These are phyloP conservation scores for Neopestalotiopsis rosae DNA, from an alignment of 2,329 filamentous ascomycete genomes.

Conservation along the genomic window DNA sequence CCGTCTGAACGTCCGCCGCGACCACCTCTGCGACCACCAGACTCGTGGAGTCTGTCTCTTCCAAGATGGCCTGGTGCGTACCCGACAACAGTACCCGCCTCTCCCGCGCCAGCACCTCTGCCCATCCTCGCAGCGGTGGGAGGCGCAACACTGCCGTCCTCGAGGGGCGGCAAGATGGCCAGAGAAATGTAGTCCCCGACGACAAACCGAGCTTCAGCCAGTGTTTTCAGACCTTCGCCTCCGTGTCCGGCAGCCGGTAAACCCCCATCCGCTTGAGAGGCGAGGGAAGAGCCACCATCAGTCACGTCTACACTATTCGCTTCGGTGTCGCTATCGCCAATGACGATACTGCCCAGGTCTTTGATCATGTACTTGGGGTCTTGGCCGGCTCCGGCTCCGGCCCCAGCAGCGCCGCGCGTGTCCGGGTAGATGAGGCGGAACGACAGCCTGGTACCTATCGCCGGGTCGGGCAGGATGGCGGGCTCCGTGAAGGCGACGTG, in stretches of 20 bases:
- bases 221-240: conserved; percentile 64
- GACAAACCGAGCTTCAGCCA: conserved; percentile 80
- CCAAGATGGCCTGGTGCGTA: conserved; percentile 22
- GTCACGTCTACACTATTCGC: too few relatives aligned
- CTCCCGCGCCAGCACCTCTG: conserved; percentile 44
- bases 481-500: conserved; percentile 73
- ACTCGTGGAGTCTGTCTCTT: conserved; percentile 6
- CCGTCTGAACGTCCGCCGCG: conserved; percentile 6
- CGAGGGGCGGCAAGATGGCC: conserved; percentile 76
- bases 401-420: conserved; percentile 31
- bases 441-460: conserved; percentile 81
- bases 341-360: conserved; percentile 81
- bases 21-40: not conserved
- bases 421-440: conserved; percentile 83
- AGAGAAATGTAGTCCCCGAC: conserved; percentile 89
- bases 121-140: conserved; percentile 54
- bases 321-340: conserved; percentile 63
- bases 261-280: not conserved
- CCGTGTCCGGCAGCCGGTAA: conserved; percentile 26
- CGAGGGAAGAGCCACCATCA: too few relatives aligned
- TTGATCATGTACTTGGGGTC: conserved; percentile 71
- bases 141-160: conserved; percentile 76
- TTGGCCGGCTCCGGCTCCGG: conserved; percentile 38
- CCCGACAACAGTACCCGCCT: conserved; percentile 36
- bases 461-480: conserved; percentile 71